Evolutionary conservation across 2,329 filamentous ascomycete genomes (phyloP).

Genomic region (Aureobasidium mangrovei): DNA sequence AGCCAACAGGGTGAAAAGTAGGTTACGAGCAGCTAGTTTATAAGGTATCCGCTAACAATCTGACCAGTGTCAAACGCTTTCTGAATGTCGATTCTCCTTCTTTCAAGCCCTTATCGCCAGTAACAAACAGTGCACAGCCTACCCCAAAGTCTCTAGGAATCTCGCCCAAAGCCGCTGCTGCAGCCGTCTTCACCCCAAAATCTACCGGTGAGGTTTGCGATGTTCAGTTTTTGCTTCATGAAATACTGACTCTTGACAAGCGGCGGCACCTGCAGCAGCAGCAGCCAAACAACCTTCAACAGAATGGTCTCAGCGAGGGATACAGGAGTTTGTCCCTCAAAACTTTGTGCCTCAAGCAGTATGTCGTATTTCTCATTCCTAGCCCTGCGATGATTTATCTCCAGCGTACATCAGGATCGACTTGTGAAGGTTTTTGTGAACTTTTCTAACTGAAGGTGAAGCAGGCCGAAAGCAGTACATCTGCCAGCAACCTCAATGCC

Average conservation of each 20-base stretch:
- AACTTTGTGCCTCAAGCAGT: conserved; percentile 40
- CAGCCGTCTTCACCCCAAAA: conserved; percentile 74
- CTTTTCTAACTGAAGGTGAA: conserved; percentile 1
- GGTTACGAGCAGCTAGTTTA: conserved; percentile 22
- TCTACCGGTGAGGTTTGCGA: conserved; percentile 23
- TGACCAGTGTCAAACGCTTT: conserved; percentile 15
- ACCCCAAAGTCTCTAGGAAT: conserved; percentile 62
- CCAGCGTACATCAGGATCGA: background rate
- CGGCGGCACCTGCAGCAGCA: conserved; percentile 34
- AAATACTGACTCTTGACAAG: conserved; percentile 21
- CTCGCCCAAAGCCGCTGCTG: conserved; percentile 82
- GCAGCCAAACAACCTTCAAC: conserved; percentile 39
- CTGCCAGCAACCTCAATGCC: conserved; percentile 26
- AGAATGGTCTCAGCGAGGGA: conserved; percentile 42
- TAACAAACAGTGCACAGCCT: conserved; percentile 39
- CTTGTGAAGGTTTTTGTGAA: background rate
- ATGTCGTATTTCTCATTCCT: background rate
- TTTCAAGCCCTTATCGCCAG: conserved; percentile 64
- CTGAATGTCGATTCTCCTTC: conserved; percentile 93
- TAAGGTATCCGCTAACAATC: background rate
- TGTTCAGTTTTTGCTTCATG: background rate
- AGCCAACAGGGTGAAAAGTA: conserved; percentile 45
- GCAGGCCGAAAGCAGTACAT: conserved; percentile 24
- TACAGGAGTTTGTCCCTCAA: conserved; percentile 48
- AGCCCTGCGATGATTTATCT: background rate